Percentiles rank a stretch among this genome's conserved stretches.
Conservation (phyloP, 805 yeast species). For the Ogataea henricii region DNA sequence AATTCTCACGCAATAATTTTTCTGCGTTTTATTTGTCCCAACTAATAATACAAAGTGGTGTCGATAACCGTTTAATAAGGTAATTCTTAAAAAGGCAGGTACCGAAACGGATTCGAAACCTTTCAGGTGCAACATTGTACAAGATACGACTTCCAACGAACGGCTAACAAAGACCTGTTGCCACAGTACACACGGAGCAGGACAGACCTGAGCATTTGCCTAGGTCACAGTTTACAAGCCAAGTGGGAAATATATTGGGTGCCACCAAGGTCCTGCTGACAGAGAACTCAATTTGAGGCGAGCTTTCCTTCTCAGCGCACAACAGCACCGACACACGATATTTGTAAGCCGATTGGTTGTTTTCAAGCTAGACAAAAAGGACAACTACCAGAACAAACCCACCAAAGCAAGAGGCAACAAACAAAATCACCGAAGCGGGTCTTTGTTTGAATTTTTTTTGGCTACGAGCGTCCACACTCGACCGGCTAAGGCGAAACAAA, state of each 20-base stretch:
- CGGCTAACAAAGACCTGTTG: not conserved
- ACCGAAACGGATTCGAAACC: not conserved
- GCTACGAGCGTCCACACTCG: not conserved
- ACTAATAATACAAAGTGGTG: conserved; percentile 3
- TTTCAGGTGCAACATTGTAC: not conserved
- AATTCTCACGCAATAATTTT: conserved; percentile 21
- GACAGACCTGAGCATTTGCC: not conserved
- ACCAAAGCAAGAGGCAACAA: conserved; percentile 2
- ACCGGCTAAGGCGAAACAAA: not conserved
- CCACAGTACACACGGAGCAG: not conserved
- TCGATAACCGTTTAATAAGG: conserved; percentile 1
- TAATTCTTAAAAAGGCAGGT: not conserved
- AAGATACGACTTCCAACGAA: not conserved
- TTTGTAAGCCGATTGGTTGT: too few species aligned
- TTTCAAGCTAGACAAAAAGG: not conserved
- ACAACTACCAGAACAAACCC: not conserved
- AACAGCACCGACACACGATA: too few species aligned
- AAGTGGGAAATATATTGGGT: not conserved
- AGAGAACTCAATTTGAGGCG: not conserved
- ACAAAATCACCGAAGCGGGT: not conserved
- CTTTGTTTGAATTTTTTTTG: not conserved
- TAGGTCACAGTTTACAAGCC: not conserved
- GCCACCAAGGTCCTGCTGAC: not conserved
- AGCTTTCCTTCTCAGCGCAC: too few species aligned
- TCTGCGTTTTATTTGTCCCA: conserved; percentile 7